These are phyloP conservation scores for Didymella keratinophila DNA, from an alignment of 2,329 filamentous ascomycete genomes.

Conservation along the genomic window DNA sequence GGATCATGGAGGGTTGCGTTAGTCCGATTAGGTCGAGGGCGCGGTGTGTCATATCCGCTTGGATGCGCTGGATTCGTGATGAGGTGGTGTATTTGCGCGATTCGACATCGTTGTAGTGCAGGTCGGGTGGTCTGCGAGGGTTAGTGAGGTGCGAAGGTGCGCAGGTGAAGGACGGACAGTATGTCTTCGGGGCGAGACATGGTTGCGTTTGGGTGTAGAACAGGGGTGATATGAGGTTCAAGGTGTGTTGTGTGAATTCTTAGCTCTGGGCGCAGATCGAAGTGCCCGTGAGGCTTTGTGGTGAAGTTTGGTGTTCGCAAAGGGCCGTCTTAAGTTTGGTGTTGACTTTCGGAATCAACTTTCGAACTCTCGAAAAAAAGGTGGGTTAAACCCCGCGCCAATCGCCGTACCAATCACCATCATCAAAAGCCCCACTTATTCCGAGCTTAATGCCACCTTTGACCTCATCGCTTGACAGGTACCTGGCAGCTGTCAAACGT, in stretches of 20 bases:
- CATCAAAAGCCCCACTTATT: conserved; percentile 7
- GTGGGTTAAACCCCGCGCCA: conserved; percentile 31
- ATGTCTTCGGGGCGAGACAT: conserved; percentile 99
- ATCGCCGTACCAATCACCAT: conserved; percentile 19
- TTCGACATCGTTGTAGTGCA: conserved; percentile 96
- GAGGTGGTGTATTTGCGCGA: conserved; percentile 97
- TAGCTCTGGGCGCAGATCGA: too few relatives aligned
- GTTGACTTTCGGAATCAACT: conserved; percentile 2
- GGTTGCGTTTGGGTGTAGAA: conserved; percentile 49
- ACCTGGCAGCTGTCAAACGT: conserved; percentile 11
- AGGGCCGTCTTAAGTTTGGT: conserved; percentile 1
- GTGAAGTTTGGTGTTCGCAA: background rate
- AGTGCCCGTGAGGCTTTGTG: background rate
- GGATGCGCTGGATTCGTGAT: conserved; percentile 93
- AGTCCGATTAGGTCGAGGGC: conserved; percentile 92
- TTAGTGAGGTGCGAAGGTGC: conserved; percentile 20
- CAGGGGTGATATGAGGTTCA: background rate
- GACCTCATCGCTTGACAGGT: conserved; percentile 35
- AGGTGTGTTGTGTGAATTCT: background rate
- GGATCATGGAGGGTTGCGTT: conserved; percentile 79
- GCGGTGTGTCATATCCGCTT: conserved; percentile 91
- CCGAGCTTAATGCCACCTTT: conserved; percentile 35
- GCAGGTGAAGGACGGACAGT: conserved; percentile 65
- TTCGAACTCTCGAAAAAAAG: conserved; percentile 4
- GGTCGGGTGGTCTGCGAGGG: conserved; percentile 78